phyloP scores from a whole-genome alignment of 2,329 filamentous ascomycete species.

The Diaporthe amygdali region DNA sequence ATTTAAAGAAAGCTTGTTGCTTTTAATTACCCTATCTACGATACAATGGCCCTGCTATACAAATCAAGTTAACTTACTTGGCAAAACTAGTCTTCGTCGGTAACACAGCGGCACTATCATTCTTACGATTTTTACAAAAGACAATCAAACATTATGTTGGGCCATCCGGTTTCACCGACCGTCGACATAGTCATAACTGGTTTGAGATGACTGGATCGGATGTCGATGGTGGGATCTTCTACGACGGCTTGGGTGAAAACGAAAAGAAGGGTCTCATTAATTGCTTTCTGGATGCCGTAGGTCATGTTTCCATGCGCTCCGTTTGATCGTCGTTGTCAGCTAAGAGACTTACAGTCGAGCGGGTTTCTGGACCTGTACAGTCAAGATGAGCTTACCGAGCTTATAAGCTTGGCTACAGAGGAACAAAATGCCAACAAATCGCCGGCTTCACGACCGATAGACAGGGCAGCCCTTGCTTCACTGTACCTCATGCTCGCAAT shows the following conservation, averaged over 20 bases:
- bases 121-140: constrained; percentile 18
- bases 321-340: background rate
- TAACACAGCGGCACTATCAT: constrained; percentile 22
- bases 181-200: constrained; percentile 13
- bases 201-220: constrained; percentile 17
- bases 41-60: background rate
- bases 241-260: background rate
- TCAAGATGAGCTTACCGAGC: background rate
- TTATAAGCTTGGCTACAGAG: background rate
- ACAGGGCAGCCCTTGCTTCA: constrained; percentile 5
- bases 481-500: constrained; percentile 30
- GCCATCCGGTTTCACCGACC: constrained; percentile 19
- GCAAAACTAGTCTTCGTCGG: constrained; percentile 17
- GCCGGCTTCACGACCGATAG: background rate
- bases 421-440: background rate
- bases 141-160: constrained; percentile 21
- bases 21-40: background rate
- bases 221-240: background rate
- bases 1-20: background rate
- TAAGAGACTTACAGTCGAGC: constrained; percentile 5
- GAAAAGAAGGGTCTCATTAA: background rate
- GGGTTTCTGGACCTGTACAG: constrained; percentile 20
- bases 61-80: background rate
- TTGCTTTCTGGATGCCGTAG: constrained; percentile 15
- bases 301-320: background rate